These are phyloP conservation scores for Oryza punctata DNA, from an alignment of 176 grass and related monocot species.

Conservation along the genomic window DNA sequence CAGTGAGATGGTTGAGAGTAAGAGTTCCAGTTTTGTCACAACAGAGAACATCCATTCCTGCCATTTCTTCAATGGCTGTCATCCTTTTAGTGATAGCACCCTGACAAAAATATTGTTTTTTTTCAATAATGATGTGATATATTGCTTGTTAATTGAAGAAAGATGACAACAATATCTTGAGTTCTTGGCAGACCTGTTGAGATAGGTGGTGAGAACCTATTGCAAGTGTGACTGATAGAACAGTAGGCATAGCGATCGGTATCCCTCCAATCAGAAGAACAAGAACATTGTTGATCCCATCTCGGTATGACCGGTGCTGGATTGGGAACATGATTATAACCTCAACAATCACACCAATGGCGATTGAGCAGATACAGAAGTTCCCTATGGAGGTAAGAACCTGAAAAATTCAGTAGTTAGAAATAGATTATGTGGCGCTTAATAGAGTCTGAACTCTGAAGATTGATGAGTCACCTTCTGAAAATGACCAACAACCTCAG, in stretches of 20 bases:
- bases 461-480: slow-evolving; percentile 59
- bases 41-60: slow-evolving; percentile 93
- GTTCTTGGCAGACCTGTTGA: slow-evolving; percentile 67
- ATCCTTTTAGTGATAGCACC: slow-evolving; percentile 93
- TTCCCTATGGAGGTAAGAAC: slow-evolving; percentile 88
- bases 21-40: slow-evolving; percentile 92
- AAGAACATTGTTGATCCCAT: slow-evolving; percentile 85
- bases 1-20: slow-evolving; percentile 82
- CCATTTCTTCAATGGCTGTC: slow-evolving; percentile 89
- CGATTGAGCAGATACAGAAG: slow-evolving; percentile 90
- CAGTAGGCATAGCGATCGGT: slow-evolving; percentile 85
- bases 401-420: slow-evolving; percentile 44
- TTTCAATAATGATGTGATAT: background rate
- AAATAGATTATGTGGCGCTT: no score
- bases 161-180: background rate
- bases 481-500: slow-evolving; percentile 76
- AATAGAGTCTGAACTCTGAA: no score
- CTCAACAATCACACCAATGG: slow-evolving; percentile 65
- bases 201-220: slow-evolving; percentile 81
- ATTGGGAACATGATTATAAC: slow-evolving; percentile 87
- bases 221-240: slow-evolving; percentile 85
- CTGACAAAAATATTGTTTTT: slow-evolving; percentile 51
- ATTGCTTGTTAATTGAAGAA: slow-evolving; percentile 6
- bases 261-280: slow-evolving; percentile 92
- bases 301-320: slow-evolving; percentile 67